Conservation (phyloP, 345 rosid species). For the Syzygium aqueum region DNA sequence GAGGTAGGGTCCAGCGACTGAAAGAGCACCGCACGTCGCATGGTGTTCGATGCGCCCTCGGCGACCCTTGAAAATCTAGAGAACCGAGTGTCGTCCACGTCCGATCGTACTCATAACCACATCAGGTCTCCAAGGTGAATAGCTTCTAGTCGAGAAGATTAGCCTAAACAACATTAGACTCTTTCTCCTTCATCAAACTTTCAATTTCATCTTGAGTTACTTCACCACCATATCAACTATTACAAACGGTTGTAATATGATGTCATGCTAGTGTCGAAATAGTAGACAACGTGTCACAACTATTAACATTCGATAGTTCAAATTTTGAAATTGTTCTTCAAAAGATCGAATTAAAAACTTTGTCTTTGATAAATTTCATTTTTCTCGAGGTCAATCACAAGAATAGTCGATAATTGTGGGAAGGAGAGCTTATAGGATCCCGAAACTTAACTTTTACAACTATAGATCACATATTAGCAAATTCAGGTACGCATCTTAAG, state of each 20-base stretch:
- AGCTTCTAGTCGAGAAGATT: no score
- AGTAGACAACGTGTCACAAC: neutral
- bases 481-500: neutral
- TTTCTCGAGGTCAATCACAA: neutral
- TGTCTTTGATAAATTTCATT: neutral
- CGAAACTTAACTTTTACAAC: neutral
- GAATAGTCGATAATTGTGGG: neutral
- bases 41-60: no score
- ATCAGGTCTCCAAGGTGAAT: no score
- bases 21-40: no score
- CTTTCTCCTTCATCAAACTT: no score
- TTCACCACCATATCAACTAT: neutral
- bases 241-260: neutral
- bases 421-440: neutral
- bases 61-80: no score
- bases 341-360: neutral
- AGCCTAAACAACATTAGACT: no score
- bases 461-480: neutral
- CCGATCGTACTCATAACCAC: no score
- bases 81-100: no score
- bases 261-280: neutral
- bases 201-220: no score
- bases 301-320: neutral
- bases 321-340: neutral
- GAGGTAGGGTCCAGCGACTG: no score